phyloP scores from a whole-genome alignment of 441 rosid species.

The Gossypium trilobum region DNA sequence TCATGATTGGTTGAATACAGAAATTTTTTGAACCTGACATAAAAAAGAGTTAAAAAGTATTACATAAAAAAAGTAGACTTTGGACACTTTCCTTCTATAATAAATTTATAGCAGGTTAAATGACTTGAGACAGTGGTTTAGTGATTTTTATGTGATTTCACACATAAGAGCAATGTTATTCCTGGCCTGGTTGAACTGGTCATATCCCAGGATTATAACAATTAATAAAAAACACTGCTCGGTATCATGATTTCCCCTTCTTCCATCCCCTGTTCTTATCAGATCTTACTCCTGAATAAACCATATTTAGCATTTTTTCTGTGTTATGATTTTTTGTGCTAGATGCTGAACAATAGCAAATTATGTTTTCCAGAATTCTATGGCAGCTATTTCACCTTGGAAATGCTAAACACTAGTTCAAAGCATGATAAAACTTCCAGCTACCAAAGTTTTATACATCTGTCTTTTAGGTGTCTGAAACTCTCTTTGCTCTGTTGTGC shows the following conservation, averaged over 20 bases:
- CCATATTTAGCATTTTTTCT: not conserved
- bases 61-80: not conserved
- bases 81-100: not conserved
- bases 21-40: not conserved
- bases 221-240: not conserved
- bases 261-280: not conserved
- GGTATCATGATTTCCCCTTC: not conserved
- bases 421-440: not conserved
- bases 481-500: conserved; percentile 9
- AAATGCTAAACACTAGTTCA: not conserved
- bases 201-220: not conserved
- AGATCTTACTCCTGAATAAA: not conserved
- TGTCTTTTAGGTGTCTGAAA: conserved; percentile 1
- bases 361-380: not conserved
- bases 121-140: not conserved
- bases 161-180: not conserved
- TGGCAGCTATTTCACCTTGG: not conserved
- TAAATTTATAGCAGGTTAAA: not conserved
- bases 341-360: not conserved
- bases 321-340: not conserved
- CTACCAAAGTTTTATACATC: not conserved
- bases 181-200: not conserved
- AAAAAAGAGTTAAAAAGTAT: not conserved
- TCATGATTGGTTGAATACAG: not conserved
- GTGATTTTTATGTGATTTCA: not conserved